Conservation (phyloP, 768 basidiomycete species). For the Auriculariales sp. region DNA sequence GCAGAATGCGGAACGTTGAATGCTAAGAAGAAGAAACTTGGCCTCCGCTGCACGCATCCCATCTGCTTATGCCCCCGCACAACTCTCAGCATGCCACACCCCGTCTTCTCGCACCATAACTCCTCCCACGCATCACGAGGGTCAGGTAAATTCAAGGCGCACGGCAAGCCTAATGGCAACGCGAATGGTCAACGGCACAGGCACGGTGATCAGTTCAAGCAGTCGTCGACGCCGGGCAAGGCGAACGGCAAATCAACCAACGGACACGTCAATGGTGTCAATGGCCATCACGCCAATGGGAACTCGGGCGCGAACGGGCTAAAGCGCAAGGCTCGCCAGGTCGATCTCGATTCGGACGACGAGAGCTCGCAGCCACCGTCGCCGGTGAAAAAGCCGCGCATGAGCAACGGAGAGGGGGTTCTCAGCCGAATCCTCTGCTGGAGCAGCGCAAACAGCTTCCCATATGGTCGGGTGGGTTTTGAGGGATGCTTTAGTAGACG, state of each 20-base stretch:
- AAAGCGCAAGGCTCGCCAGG: neutral
- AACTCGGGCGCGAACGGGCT: too few species aligned
- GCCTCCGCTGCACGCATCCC: too few species aligned
- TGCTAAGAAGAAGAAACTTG: too few species aligned
- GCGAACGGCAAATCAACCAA: neutral
- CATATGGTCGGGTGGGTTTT: constrained; percentile 58
- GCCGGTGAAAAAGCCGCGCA: neutral
- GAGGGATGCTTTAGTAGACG: neutral
- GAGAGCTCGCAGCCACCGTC: neutral
- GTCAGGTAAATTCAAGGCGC: neutral
- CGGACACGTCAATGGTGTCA: neutral
- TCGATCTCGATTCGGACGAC: constrained; percentile 1
- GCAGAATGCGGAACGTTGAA: too few species aligned
- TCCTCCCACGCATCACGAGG: too few species aligned
- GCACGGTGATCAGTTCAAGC: neutral
- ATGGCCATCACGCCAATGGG: neutral
- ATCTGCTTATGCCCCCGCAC: too few species aligned
- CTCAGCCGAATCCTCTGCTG: constrained; percentile 22
- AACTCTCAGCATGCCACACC: constrained; percentile 1
- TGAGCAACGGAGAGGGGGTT: neutral
- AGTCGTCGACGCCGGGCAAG: neutral
- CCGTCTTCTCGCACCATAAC: neutral
- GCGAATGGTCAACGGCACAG: neutral
- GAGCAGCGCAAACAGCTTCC: constrained; percentile 61
- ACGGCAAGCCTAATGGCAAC: neutral